A percentile compares a stretch with the other conserved stretches of the same genome.
These are phyloP conservation scores for Syncephalis fuscata DNA, from an alignment of 371 early-diverging fungal genomes.

Conservation along the genomic window DNA sequence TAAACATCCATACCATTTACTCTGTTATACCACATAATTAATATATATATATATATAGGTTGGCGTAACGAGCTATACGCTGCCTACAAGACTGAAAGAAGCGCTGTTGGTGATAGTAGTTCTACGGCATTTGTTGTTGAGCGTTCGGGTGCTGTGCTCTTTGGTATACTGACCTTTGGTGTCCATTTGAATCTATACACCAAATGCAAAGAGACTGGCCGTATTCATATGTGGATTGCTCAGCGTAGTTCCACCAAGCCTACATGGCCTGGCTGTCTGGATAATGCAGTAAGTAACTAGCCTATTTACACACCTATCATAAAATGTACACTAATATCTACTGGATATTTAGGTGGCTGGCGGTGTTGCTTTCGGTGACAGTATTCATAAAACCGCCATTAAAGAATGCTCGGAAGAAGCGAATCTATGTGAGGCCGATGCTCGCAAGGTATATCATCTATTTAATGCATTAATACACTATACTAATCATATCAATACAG, in stretches of 20 bases:
- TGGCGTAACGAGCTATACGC: conserved; percentile 74
- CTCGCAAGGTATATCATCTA: conserved; percentile 17
- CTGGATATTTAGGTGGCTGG: conserved; percentile 41
- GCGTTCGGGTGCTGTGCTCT: conserved; percentile 56
- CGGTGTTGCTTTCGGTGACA: conserved; percentile 51
- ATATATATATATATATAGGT: conserved; percentile 13
- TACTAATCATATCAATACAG: conserved; percentile 1
- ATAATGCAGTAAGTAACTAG: conserved; percentile 46
- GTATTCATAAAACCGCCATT: conserved; percentile 43
- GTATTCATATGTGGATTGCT: conserved; percentile 74
- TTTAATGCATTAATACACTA: not conserved
- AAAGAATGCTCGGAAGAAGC: conserved; percentile 91
- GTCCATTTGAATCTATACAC: conserved; percentile 70
- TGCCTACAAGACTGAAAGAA: conserved; percentile 34
- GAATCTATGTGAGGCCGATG: conserved; percentile 35
- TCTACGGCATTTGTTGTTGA: conserved; percentile 53
- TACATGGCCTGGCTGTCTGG: conserved; percentile 75
- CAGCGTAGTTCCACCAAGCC: conserved; percentile 56
- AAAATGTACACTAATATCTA: not conserved
- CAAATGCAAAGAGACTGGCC: conserved; percentile 9
- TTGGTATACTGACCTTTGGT: conserved; percentile 65
- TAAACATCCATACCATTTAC: too few species aligned
- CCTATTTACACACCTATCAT: not conserved
- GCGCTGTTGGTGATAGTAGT: conserved; percentile 6
- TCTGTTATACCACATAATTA: too few species aligned